Base-by-base conservation (phyloP, 768 basidiomycete species). In the Rhodocollybia butyracea region DNA sequence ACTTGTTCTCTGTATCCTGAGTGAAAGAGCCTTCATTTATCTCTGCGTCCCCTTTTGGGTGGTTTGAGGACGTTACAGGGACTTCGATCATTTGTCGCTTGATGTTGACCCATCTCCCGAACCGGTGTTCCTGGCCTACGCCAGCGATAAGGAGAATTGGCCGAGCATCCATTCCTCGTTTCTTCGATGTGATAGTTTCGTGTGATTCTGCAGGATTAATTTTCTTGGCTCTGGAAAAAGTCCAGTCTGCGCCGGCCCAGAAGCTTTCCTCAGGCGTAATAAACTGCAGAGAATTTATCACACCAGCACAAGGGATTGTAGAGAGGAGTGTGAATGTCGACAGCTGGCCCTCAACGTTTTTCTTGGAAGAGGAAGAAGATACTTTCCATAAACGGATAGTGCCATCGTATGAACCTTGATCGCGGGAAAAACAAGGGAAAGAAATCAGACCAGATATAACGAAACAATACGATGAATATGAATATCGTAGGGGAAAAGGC, bases 351-450 rank as follows among this genome's bases (percentile, higher is more conserved):
- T 94, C 89, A 40, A 15, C n/a, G n/a, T 38, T 50, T 15, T 50
- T 50, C 32, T 50, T 50, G 21, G 48, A 50, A 36, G 48, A 50
- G 8, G 48, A 34, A 34, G 48, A 22, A 8, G 31, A 21, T 30
- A 99, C 76, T 64, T 91, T 87, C 96, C 97, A 99, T 67, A 99
- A 74, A 47, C 90, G 88, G 63, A 98, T 82, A 46, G 78, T 68
- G 42, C 94, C 93, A 59, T 97, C 94, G 88, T 91, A 98, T 11
- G 97, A 98, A 30, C 96, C 94, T 97, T 58, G 2, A 30, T 36
- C 32, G 13, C 17, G 32, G 42, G 30, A 53, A 24, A 54, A 17
- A 21, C 41, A 54, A 57, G 24, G 19, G 21, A 42, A 17, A 27
- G 32, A n/a, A n/a, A n/a, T 10, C 24, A 15, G 43, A 24, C 30